phyloP scores from a whole-genome alignment of 148 eudicot species.

The Spergularia bocconei region DNA sequence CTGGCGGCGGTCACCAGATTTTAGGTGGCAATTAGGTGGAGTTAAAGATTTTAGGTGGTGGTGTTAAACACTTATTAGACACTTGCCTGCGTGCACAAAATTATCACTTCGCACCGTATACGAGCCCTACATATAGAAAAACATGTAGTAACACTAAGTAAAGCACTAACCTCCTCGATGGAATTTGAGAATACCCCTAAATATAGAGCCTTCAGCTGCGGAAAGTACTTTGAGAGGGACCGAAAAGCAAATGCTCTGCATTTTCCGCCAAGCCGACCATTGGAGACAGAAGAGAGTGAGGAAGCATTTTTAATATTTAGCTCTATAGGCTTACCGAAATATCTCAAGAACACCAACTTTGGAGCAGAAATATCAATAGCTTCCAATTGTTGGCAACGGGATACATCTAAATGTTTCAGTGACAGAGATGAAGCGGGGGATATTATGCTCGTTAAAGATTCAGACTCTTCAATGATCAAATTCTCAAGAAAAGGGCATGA shows the following conservation, averaged over 20 bases:
- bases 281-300: conserved; percentile 4
- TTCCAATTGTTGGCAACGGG: background rate
- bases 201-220: conserved; percentile 10
- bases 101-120: too few species aligned
- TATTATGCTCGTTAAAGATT: background rate
- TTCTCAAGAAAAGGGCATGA: conserved; percentile 9
- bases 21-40: too few species aligned
- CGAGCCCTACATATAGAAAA: background rate
- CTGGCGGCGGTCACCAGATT: too few species aligned
- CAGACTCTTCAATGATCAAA: background rate
- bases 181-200: background rate
- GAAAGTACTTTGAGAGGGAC: background rate
- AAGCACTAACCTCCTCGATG: background rate
- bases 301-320: background rate
- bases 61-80: too few species aligned
- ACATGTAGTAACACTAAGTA: background rate
- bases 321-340: conserved; percentile 8
- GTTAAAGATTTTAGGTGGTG: too few species aligned
- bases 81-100: too few species aligned
- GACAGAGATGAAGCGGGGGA: background rate
- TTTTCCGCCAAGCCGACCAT: background rate
- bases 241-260: background rate
- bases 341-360: background rate
- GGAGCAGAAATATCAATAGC: conserved; percentile 10
- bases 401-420: conserved; percentile 11